Conservation (phyloP, 2,329 filamentous ascomycete species). For the Fusarium begoniae region DNA sequence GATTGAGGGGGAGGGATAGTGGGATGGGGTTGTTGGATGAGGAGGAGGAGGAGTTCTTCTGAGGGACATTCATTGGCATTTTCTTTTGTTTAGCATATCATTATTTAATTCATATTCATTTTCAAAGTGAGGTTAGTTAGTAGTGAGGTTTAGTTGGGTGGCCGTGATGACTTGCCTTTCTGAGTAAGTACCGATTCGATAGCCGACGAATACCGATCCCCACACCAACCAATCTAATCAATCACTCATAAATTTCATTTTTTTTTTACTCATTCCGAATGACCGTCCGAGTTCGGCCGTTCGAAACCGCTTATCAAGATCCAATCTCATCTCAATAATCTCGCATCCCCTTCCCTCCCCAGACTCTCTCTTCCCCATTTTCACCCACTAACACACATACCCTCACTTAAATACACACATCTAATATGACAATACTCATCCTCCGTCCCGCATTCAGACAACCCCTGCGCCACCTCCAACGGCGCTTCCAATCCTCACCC, state of each 20-base stretch:
- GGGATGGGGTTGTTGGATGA: no score
- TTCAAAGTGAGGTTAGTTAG: neutral
- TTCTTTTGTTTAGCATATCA: constrained; percentile 43
- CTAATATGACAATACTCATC: constrained; percentile 27
- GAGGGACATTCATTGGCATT: constrained; percentile 17
- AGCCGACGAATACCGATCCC: constrained; percentile 18
- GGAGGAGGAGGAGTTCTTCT: constrained; percentile 27
- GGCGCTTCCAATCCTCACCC: constrained; percentile 26
- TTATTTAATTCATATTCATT: neutral
- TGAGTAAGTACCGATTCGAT: neutral
- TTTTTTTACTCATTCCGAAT: constrained; percentile 9
- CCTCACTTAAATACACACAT: neutral
- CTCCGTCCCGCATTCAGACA: constrained; percentile 30
- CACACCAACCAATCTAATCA: constrained; percentile 13
- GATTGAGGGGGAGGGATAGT: no score
- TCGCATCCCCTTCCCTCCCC: neutral
- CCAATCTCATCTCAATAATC: constrained; percentile 1
- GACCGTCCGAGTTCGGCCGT: constrained; percentile 34
- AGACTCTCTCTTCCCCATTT: neutral
- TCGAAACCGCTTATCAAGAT: constrained; percentile 1
- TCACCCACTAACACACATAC: neutral
- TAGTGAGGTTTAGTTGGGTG: no score
- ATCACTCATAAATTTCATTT: neutral
- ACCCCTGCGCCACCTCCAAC: constrained; percentile 24
- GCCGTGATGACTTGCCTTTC: constrained; percentile 51